Base-by-base conservation (phyloP, 2,329 filamentous ascomycete genomes). In the Trichoderma brevicompactum region DNA sequence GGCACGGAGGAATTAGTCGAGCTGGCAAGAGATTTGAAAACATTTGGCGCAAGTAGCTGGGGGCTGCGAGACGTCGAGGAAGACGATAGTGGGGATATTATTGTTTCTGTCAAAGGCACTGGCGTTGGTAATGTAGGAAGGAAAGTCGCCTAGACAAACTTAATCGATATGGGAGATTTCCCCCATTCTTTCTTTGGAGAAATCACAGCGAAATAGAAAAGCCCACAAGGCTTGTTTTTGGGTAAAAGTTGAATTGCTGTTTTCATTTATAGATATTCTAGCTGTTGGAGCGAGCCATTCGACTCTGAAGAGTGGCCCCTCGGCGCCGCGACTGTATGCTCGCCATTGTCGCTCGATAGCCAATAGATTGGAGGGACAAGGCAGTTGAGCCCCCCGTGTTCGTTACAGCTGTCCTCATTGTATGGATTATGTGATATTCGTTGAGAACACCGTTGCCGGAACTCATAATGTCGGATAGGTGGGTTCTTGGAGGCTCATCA, bases 111-210 rank as follows among this genome's bases (percentile, higher is more conserved):
- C 49, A 96, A 98, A 73, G 95, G 95, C 38, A 89, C 88, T 72
- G 95, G 95, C 49, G 92, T 99, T 66, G 95, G 95, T 36, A 99
- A 98, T 75, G 91, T 98, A 55, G 94, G 94, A 61, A 87, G 94
- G 74, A 98, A 98, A 80, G 90, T 97, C 73, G 85, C 84, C 72
- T 87, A 78, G 77, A 73, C 65, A 53, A 50, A 38, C 12, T 50
- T 52, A 67, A 68, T 43, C 36, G 41, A 23, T 46, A 15, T 43
- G 52, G 28, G 9, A 38, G 28, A 40, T 54, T 43, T 46, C 28
- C 41, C 41, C 41, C 34, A 28, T 52, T 17, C 17, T 23, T 52
- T 36, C 28, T 61, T 53, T 44, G 58, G 58, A 28, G 40, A 48
- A 50, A 48, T 48, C 36, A 59, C 55, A 46, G 44, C 40, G 56